Evolutionary conservation across 2,329 filamentous ascomycete genomes (phyloP).

Genomic region (Trichoderma breve): DNA sequence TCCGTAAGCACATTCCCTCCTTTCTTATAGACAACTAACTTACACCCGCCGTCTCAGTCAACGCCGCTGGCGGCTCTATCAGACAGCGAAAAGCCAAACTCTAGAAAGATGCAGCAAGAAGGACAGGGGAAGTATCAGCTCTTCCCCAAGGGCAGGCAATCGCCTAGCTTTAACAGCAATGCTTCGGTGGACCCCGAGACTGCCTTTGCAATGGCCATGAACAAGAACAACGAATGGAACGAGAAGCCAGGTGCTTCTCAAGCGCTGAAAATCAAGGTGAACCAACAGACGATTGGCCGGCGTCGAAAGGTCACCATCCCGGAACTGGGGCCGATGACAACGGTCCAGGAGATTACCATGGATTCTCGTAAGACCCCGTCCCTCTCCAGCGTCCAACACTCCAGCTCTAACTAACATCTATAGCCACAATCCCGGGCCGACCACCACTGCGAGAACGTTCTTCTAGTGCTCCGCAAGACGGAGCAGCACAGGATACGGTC

Average conservation of each 20-base stretch:
- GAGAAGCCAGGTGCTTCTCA: constrained; percentile 39
- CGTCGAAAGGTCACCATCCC: constrained; percentile 64
- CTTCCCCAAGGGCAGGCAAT: constrained; percentile 54
- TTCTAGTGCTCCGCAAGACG: constrained; percentile 52
- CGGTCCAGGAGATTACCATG: constrained; percentile 65
- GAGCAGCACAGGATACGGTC: background rate
- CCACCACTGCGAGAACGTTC: constrained; percentile 64
- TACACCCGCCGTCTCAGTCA: constrained; percentile 22
- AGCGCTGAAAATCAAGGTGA: constrained; percentile 52
- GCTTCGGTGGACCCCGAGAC: constrained; percentile 53
- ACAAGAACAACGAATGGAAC: constrained; percentile 41
- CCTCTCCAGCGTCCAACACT: background rate
- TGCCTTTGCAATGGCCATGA: constrained; percentile 44
- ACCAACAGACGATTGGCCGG: constrained; percentile 55
- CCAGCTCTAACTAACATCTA: background rate
- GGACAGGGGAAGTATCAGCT: constrained; percentile 57
- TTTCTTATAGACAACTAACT: background rate
- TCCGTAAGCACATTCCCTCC: constrained; percentile 37
- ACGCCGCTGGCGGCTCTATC: constrained; percentile 30
- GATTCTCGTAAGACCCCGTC: constrained; percentile 60
- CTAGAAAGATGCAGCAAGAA: constrained; percentile 59
- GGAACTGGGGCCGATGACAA: constrained; percentile 66
- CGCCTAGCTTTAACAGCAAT: constrained; percentile 38
- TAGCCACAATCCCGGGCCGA: constrained; percentile 66
- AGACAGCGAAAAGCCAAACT: constrained; percentile 47